Base-by-base conservation (phyloP, 768 basidiomycete genomes). In the Leccinum boreale region DNA sequence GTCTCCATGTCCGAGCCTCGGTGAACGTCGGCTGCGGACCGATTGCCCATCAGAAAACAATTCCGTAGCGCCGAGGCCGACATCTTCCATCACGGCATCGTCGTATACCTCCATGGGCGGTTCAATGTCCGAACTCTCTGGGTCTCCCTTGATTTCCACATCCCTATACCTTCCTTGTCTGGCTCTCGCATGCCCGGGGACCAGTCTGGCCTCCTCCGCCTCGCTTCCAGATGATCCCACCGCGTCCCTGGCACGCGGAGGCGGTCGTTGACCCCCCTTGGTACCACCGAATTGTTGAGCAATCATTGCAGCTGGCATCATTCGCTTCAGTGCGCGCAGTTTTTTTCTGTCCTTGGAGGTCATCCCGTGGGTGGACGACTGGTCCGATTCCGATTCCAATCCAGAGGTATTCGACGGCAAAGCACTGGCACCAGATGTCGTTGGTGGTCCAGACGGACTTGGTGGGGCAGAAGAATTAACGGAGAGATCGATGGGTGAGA, bases 261-360 rank as follows among this genome's bases (percentile, higher is more conserved):
- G 58, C 1, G 49, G 28, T 33, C 48, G 53, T n/a, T 42, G 62
- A 28, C 55, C 67, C 61, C 50, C 39, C 15, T 50, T 60, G 52
- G 49, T 55, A 45, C 4, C 55, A 53, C 36, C 63, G 55, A 72
- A 56, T 55, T 77, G 69, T 47, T 67, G 68, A 15, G 76, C 67
- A 48, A 83, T 68, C 79, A 86, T 80, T 50, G 77, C 77, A 11
- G 74, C 75, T 4, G 86, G 86, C 73, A 85, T 73, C 79, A 88
- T 79, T 15, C 74, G 78, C 36, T 58, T 65, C 17, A 85, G 71
- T 5, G 65, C 76, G 35, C 76, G 79, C 29, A 74, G 52, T 29
- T 68, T 63, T 64, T 73, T 78, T 52, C 70, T 70, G 31, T 77
- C 73, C 59, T 62, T 67, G 26, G 65, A 60, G 48, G 23, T 70